Base-by-base conservation (phyloP, 1,284 basidiomycete genomes). In the Gymnopus androsaceus region DNA sequence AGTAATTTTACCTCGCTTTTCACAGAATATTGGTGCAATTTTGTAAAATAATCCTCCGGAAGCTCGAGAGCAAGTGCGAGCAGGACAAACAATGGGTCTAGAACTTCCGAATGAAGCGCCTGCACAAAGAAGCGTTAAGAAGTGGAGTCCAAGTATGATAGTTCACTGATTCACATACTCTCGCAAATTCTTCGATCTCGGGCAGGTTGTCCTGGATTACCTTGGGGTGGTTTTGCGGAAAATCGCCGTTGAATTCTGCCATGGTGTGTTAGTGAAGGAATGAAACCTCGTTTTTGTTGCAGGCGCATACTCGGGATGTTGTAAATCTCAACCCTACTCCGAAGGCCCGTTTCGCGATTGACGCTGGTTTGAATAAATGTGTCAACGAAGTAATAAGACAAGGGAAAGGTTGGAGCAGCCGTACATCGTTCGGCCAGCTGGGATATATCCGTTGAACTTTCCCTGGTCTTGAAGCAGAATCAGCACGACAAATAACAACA, bases 21-120 rank as follows among this genome's bases (percentile, higher is more conserved):
- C 46, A 66, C 64, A 8, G 74, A 67, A 61, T 80, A 84, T 58
- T 74, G 69, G 70, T 83, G 82, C 6, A 81, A 69, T 49, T 79
- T 76, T 33, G 71, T 70, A 67, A 84, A 80, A 65, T 75, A 77
- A 56, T 82, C 79, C 57, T 80, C 77, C 0, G 79, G 79, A n/a
- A 85, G 76, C 65, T 83, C 82, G 25, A 85, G 77, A 0, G 80
- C 79, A 27, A 79, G 65, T 1, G 82, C 75, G 33, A 79, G 70
- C 60, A 75, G 65, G 31, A 72, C 67, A 54, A 76, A 75, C 1
- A 84, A 71, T 0, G 76, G 79, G 61, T 80, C 76, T 21, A 83
- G 70, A 7, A 83, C 77, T 51, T 80, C 75, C 15, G 62, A 69
- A 66, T 83, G 79, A 3, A 80, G 69, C 14, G 70, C 67, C 72